phyloP scores from a whole-genome alignment of 495 filamentous ascomycete species.

The Penicillium maclennaniae region DNA sequence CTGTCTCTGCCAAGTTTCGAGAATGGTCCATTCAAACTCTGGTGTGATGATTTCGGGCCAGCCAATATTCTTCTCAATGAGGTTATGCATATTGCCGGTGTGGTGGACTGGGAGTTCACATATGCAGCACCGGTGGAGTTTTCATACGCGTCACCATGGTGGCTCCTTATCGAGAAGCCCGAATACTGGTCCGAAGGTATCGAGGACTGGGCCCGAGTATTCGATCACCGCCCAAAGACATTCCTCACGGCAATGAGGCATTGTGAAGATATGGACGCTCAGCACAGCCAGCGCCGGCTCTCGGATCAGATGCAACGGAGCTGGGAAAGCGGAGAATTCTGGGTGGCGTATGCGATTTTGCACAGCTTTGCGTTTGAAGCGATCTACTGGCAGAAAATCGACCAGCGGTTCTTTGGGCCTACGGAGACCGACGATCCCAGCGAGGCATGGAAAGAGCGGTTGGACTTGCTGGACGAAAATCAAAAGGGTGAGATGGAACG shows the following conservation, averaged over 20 bases:
- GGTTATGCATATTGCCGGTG: conserved; percentile 8
- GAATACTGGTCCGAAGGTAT: conserved; percentile 32
- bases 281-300: conserved; percentile 3
- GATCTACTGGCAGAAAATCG: conserved; percentile 22
- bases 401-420: conserved; percentile 19
- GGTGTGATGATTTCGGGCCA: conserved; percentile 24
- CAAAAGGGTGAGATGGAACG: conserved; percentile 10
- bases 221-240: conserved; percentile 7
- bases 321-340: conserved; percentile 26
- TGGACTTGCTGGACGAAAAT: conserved; percentile 7
- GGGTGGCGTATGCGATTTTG: conserved; percentile 19
- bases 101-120: conserved; percentile 42
- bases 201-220: conserved; percentile 13
- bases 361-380: conserved; percentile 21
- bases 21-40: conserved; percentile 23
- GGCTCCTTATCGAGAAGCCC: conserved; percentile 36
- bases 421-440: neutral
- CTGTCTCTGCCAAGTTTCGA: conserved; percentile 1
- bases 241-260: conserved; percentile 9
- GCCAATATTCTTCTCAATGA: conserved; percentile 24
- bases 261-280: conserved; percentile 3
- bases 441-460: conserved; percentile 10
- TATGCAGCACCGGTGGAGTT: conserved; percentile 37
- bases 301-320: conserved; percentile 20
- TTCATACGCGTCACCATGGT: conserved; percentile 36